A percentile compares a stretch with the other conserved stretches of the same genome.
Evolutionary conservation across 352 stramenopile species (phyloP).

Genomic region (Globisporangium nagaii): DNA sequence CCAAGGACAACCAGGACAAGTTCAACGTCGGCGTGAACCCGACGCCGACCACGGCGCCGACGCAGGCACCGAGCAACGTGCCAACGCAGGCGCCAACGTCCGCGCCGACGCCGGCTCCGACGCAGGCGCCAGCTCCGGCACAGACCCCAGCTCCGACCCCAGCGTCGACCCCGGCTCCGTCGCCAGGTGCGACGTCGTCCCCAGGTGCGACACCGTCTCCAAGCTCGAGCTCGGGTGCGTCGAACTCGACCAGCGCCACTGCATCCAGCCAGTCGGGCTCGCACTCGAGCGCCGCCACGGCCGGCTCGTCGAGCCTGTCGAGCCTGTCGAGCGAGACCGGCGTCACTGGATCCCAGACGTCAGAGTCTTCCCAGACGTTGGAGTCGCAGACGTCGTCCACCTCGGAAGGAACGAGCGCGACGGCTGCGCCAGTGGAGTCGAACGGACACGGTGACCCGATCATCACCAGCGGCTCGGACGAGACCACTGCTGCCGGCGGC

Average conservation of each 20-base stretch:
- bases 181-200: background rate
- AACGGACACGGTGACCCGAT: constrained; percentile 16
- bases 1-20: constrained; percentile 37
- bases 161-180: background rate
- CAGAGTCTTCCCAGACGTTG: background rate
- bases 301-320: background rate
- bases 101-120: background rate
- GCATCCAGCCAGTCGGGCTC: constrained; percentile 1
- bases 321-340: background rate
- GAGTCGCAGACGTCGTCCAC: background rate
- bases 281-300: background rate
- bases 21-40: constrained; percentile 24
- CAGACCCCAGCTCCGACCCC: background rate
- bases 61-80: background rate
- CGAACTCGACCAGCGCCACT: background rate
- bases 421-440: background rate
- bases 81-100: background rate
- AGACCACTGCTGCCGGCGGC: constrained; percentile 11
- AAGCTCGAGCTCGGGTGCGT: background rate
- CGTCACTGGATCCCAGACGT: background rate
- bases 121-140: too few relatives aligned
- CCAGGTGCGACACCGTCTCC: background rate
- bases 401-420: background rate
- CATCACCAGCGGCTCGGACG: constrained; percentile 7
- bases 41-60: background rate